Evolutionary conservation across 2,329 filamentous ascomycete genomes (phyloP).

Genomic region (Nemania sp.): DNA sequence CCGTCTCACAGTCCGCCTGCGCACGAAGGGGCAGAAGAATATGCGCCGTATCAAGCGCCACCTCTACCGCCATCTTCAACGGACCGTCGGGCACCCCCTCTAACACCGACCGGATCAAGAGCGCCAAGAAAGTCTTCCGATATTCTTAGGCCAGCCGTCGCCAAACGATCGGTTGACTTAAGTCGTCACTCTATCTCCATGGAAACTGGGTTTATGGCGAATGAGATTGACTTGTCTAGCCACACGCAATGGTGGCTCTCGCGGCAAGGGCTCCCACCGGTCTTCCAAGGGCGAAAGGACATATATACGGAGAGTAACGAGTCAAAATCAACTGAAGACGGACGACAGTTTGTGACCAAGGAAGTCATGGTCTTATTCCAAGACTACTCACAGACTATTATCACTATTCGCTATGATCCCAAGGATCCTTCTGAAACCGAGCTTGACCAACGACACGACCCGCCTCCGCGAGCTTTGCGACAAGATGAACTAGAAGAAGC

Average conservation of each 20-base stretch:
- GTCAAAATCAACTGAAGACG: slow-evolving; percentile 74
- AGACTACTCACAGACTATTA: slow-evolving; percentile 94
- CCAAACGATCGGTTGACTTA: slow-evolving; percentile 77
- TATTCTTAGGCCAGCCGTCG: slow-evolving; percentile 64
- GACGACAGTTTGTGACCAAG: slow-evolving; percentile 79
- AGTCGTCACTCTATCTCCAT: slow-evolving; percentile 77
- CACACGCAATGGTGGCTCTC: slow-evolving; percentile 89
- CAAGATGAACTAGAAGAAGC: slow-evolving; percentile 94
- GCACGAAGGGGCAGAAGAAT: slow-evolving; percentile 60
- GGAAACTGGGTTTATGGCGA: slow-evolving; percentile 87
- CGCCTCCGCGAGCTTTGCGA: slow-evolving; percentile 81
- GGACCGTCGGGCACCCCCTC: slow-evolving; percentile 60
- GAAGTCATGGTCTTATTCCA: slow-evolving; percentile 90
- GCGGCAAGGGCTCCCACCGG: slow-evolving; percentile 81
- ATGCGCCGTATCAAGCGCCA: slow-evolving; percentile 62
- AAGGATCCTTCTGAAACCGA: slow-evolving; percentile 78
- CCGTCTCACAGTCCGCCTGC: slow-evolving; percentile 54
- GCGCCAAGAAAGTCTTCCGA: slow-evolving; percentile 73
- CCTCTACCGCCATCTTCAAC: slow-evolving; percentile 57
- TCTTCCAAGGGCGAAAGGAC: slow-evolving; percentile 84
- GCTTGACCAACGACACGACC: slow-evolving; percentile 87
- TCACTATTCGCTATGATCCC: slow-evolving; percentile 83
- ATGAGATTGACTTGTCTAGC: slow-evolving; percentile 82
- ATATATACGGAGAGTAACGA: slow-evolving; percentile 87
- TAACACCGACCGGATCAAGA: slow-evolving; percentile 54